phyloP scores from a whole-genome alignment of 495 filamentous ascomycete species.

The Lophium mytilinum region DNA sequence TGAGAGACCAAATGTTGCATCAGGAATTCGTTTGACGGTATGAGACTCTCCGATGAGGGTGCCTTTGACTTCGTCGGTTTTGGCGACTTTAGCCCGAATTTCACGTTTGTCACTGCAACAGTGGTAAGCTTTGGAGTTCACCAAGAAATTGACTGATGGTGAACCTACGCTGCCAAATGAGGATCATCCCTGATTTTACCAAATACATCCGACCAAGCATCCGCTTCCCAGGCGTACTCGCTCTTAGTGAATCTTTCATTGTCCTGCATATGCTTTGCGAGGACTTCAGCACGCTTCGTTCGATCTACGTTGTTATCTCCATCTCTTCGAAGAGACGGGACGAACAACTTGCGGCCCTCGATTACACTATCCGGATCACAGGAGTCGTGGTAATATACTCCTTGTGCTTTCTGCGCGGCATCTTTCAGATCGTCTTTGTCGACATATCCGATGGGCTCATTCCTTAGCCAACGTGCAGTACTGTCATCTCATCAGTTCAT shows the following conservation, averaged over 20 bases:
- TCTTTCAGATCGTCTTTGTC: not conserved
- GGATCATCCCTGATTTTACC: conserved; percentile 1
- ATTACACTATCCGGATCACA: not conserved
- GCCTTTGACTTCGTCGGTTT: too few species aligned
- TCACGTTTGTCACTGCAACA: not conserved
- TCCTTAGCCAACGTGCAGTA: too few species aligned
- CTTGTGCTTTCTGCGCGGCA: conserved; percentile 3
- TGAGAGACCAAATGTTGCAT: too few species aligned
- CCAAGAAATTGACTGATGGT: not conserved
- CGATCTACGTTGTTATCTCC: not conserved
- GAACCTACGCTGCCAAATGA: conserved; percentile 2
- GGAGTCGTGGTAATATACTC: conserved; percentile 1
- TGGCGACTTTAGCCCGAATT: too few species aligned
- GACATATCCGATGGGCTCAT: too few species aligned
- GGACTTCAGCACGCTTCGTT: not conserved
- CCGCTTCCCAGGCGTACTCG: conserved; percentile 7
- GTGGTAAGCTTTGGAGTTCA: not conserved
- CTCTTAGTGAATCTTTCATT: conserved; percentile 3
- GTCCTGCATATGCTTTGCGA: conserved; percentile 1
- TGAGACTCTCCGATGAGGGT: too few species aligned
- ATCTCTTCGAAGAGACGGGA: not conserved
- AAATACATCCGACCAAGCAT: conserved; percentile 6
- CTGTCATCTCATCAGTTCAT: too few species aligned
- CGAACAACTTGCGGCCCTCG: not conserved
- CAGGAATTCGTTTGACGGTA: too few species aligned